Conservation (phyloP, 73 alveolate genomes). For the Tetrahymena elliotti region DNA sequence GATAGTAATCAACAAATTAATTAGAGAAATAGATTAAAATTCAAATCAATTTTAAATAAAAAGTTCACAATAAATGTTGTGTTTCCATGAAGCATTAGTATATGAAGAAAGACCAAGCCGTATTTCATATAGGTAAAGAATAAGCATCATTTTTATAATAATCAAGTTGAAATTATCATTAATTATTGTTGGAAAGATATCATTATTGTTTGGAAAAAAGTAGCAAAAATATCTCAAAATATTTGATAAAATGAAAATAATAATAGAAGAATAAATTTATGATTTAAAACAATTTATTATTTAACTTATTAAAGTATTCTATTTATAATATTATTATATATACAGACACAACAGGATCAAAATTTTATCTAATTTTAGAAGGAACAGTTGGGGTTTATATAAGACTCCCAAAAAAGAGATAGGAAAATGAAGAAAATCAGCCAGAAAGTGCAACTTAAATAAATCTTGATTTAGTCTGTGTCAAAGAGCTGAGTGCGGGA, state of each 20-base stretch:
- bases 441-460: not conserved
- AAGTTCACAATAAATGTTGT: not conserved
- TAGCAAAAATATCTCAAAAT: too few species aligned
- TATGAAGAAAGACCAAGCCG: not conserved
- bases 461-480: constrained; percentile 8
- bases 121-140: not conserved
- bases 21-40: not conserved
- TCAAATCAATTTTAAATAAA: not conserved
- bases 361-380: constrained; percentile 20
- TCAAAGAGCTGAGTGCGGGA: constrained; percentile 12
- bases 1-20: not conserved
- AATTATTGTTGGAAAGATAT: too few species aligned
- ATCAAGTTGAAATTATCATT: too few species aligned
- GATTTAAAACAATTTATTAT: too few species aligned
- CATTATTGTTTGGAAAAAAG: too few species aligned
- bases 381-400: constrained; percentile 36
- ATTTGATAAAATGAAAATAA: too few species aligned
- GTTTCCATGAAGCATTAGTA: not conserved
- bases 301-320: too few species aligned
- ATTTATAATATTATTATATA: not conserved
- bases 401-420: not conserved
- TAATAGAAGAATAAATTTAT: too few species aligned
- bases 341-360: constrained; percentile 25
- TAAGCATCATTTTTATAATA: not conserved
- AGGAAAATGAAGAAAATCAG: constrained; percentile 8